Base-by-base conservation (phyloP, 2,329 filamentous ascomycete species). In the Penicillium frequentans region DNA sequence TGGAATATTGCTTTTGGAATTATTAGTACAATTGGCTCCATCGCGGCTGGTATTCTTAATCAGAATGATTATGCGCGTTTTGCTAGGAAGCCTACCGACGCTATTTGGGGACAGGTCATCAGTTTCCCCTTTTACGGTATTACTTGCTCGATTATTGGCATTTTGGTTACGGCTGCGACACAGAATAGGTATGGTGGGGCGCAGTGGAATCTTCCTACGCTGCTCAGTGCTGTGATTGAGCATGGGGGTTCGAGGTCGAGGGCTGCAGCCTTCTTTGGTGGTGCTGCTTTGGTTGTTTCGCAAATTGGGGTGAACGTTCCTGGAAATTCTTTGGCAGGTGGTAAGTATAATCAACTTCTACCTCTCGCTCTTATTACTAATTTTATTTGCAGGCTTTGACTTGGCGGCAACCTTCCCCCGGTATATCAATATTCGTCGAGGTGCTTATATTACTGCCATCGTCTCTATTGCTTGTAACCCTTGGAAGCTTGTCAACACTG, bases 381-480 rank as follows among this genome's bases (percentile, higher is more conserved):
- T 3, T 11, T 24, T 24, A 14, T 37, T 19, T n/a, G 54, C 35
- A 56, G 83, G 83, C 6, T 84, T 86, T 74, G 84, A 86, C 62
- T 70, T 85, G 49, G 77, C 82, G 0, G 80, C 78, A 1, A 68
- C 84, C 0, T 79, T 79, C 56, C 82, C 82, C 0, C 75, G 73
- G 42, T 84, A 79, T 59, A 78, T 86, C 69, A 84, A 83, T 65
- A 85, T 85, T 56, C 72, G 82, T 5, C 77, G 84, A 2, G 84
- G 84, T 1, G 76, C 77, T 3, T 81, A 81, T 57, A 70, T 85
- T 42, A 78, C 75, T 5, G 73, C 78, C 0, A 60, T 81, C 1
- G 10, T 68, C 2, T 63, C 63, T 3, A 54, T 62, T 6, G 65
- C 58, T 10, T 59, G 59, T 13, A 66, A 68, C 26, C 67, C 67